A percentile compares a stretch with the other conserved stretches of the same genome.
Evolutionary conservation across 441 rosid species (phyloP).

Genomic region (Adansonia gregorii): DNA sequence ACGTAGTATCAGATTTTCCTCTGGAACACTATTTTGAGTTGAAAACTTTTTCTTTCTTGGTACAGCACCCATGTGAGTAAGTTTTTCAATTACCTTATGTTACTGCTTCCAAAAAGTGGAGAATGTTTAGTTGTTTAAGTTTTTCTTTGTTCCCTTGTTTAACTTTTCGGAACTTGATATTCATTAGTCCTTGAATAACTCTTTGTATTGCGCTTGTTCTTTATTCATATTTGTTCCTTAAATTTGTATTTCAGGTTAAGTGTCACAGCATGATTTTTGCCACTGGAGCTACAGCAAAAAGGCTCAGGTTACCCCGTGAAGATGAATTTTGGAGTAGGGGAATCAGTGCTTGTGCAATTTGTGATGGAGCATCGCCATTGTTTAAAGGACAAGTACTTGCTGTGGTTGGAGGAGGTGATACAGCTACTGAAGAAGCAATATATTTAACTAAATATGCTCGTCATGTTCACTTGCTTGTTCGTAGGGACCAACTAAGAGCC

Average conservation of each 20-base stretch:
- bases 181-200: background rate
- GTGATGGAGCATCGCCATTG: slow-evolving; percentile 98
- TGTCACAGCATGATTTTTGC: slow-evolving; percentile 83
- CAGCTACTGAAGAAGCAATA: slow-evolving; percentile 97
- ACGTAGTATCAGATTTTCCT: background rate
- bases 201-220: background rate
- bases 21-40: background rate
- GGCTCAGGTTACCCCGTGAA: slow-evolving; percentile 82
- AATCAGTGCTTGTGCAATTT: slow-evolving; percentile 98
- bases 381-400: slow-evolving; percentile 96
- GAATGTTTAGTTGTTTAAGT: background rate
- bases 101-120: background rate
- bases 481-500: slow-evolving; percentile 81
- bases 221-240: slow-evolving; percentile 15
- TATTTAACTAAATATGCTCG: slow-evolving; percentile 94
- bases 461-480: slow-evolving; percentile 96
- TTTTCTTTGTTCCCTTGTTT: background rate
- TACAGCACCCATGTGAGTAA: background rate
- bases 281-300: slow-evolving; percentile 93
- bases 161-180: background rate
- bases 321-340: slow-evolving; percentile 99
- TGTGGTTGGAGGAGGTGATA: slow-evolving; percentile 99
- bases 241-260: slow-evolving; percentile 62
- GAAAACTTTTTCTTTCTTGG: background rate
- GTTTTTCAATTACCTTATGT: background rate